Evolutionary conservation across 2,329 filamentous ascomycete species (phyloP), one percentile per base, ranked within the genome.

Genomic region (Mycosphaerella arachidis): DNA sequence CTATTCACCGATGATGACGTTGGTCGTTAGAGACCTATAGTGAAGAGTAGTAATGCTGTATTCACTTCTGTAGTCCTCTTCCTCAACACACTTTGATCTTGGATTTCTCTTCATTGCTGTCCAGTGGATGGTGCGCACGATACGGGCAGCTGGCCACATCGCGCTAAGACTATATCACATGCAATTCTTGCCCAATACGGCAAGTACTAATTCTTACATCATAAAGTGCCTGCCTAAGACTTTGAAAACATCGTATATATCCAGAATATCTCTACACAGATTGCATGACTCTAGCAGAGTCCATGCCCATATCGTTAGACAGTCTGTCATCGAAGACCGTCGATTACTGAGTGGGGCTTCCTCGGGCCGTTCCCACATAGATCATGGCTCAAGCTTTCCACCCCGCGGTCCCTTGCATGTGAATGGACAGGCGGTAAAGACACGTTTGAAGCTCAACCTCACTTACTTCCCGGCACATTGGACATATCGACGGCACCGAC

Each of bases 391-490:
- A 18, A 53, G 33, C 29, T 35, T 35, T 12, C 5, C 3, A 35
- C 50, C 50, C 29, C 33, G 29, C 33, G 50, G 50, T 31, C 50
- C 48, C 50, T 35, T 53, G 50, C 50, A 20, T 35, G 52, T 54
- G 52, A 54, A 37, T 16, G 52, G 13, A 29, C 46, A 27, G 6
- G 20, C 46, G 20, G 20, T 50, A 1, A 30, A 50, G 46, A 29
- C 50, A 52, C 50, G 50, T 58, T 24, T 57, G 50, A 35, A 27
- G 20, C 13, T 50, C 46, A 12, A 12, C 20, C 43, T 54, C 18
- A 43, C 20, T 37, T 9, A 8, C 16, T 43, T 29, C 31, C 12
- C n/a, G 16, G n/a, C 40, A 16, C 16, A 30, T 46, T 46, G 35
- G 18, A 31, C 9, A 56, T n/a, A 35, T 20, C 31, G 10, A 29